Conservation (phyloP, 2,329 filamentous ascomycete genomes). For the Colletotrichum higginsianum region DNA sequence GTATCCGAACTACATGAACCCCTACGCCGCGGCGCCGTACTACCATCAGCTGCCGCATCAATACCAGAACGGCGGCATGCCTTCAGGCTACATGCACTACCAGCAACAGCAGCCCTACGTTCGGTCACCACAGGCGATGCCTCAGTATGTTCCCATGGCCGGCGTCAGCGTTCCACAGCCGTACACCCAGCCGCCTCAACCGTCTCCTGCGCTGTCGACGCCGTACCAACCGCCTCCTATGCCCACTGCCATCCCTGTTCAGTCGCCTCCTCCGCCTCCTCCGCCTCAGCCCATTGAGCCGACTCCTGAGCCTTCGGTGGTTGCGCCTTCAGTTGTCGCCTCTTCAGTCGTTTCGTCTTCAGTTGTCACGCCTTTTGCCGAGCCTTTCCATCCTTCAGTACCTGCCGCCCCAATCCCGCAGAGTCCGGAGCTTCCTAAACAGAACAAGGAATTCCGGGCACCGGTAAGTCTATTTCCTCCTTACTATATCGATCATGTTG, state of each 20-base stretch:
- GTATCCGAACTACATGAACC: slow-evolving; percentile 65
- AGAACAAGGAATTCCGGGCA: slow-evolving; percentile 57
- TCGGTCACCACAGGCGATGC: slow-evolving; percentile 67
- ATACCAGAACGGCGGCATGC: slow-evolving; percentile 68
- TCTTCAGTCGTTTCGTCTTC: slow-evolving; percentile 27
- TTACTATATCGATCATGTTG: background rate
- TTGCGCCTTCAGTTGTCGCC: slow-evolving; percentile 17
- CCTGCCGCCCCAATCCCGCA: slow-evolving; percentile 8
- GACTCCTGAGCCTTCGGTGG: slow-evolving; percentile 40
- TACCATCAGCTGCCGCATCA: slow-evolving; percentile 72
- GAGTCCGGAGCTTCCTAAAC: slow-evolving; percentile 41
- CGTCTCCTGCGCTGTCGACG: slow-evolving; percentile 69
- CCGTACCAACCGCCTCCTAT: slow-evolving; percentile 69
- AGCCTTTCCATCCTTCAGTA: slow-evolving; percentile 30
- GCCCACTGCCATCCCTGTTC: slow-evolving; percentile 60
- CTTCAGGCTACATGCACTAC: slow-evolving; percentile 65
- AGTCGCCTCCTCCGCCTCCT: slow-evolving; percentile 60
- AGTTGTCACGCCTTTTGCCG: slow-evolving; percentile 24
- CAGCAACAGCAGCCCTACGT: slow-evolving; percentile 58
- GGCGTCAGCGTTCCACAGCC: slow-evolving; percentile 60
- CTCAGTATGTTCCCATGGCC: slow-evolving; percentile 69
- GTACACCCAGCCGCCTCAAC: slow-evolving; percentile 65
- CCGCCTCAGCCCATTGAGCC: slow-evolving; percentile 34
- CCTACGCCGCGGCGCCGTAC: slow-evolving; percentile 61
- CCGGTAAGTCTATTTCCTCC: slow-evolving; percentile 62